Conservation (phyloP, 139 green algal species). For the Picochlorum sp. region DNA sequence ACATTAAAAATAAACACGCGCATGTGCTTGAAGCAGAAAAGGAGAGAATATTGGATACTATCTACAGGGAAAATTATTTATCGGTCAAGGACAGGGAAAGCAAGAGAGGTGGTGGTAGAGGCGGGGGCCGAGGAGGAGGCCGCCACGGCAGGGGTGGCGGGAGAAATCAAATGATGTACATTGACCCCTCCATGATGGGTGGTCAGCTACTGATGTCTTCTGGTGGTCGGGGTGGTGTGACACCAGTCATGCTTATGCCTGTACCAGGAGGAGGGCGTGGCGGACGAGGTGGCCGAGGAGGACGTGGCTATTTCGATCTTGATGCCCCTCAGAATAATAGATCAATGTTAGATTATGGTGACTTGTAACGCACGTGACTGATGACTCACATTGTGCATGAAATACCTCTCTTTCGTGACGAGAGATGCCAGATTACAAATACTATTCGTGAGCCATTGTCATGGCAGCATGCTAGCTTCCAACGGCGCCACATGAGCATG, state of each 20-base stretch:
- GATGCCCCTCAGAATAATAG: conserved; percentile 77
- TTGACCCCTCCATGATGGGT: conserved; percentile 79
- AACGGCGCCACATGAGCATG: too few relatives aligned
- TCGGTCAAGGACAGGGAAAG: conserved; percentile 3
- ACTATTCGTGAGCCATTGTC: too few relatives aligned
- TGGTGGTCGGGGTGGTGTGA: neutral
- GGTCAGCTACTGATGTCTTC: conserved; percentile 30
- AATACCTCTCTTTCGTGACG: neutral
- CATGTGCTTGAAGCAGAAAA: conserved; percentile 52
- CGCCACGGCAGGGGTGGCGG: conserved; percentile 1
- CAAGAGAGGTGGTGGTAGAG: conserved; percentile 1
- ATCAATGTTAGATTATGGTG: conserved; percentile 75
- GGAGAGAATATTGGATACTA: conserved; percentile 27
- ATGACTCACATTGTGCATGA: neutral
- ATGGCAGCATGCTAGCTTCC: too few relatives aligned
- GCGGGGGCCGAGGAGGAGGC: conserved; percentile 1
- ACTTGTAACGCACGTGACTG: conserved; percentile 41
- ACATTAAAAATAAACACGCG: conserved; percentile 77
- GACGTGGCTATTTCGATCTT: conserved; percentile 63
- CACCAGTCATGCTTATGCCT: conserved; percentile 3
- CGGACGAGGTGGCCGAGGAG: conserved; percentile 13
- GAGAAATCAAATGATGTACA: conserved; percentile 41
- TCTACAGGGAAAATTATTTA: conserved; percentile 34
- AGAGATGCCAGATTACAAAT: too few relatives aligned
- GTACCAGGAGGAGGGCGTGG: conserved; percentile 10